phyloP scores from a whole-genome alignment of 2,329 filamentous ascomycete genomes.

The Pestalotiopsis sp. region DNA sequence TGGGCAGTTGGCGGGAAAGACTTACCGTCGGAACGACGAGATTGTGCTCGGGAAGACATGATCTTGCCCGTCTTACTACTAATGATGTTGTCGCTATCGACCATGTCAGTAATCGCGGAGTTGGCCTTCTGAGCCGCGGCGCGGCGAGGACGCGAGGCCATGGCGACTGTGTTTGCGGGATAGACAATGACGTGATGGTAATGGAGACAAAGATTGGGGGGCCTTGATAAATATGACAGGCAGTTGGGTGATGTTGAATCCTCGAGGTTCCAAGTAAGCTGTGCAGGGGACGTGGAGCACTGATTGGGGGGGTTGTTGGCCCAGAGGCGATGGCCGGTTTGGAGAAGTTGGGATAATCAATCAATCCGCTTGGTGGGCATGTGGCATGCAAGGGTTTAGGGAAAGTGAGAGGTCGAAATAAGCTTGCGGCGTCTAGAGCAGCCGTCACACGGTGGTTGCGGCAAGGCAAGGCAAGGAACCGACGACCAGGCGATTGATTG shows the following conservation, averaged over 20 bases:
- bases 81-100: constrained; percentile 46
- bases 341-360: neutral
- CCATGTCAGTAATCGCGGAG: constrained; percentile 52
- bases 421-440: constrained; percentile 26
- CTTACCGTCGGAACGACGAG: constrained; percentile 53
- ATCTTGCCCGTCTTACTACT: constrained; percentile 38
- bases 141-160: constrained; percentile 40
- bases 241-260: neutral
- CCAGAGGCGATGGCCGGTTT: neutral
- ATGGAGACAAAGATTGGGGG: neutral
- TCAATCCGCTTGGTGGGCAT: neutral
- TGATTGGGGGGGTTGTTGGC: neutral
- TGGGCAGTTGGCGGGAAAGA: constrained; percentile 43
- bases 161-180: constrained; percentile 17
- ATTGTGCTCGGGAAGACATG: constrained; percentile 50
- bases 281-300: neutral
- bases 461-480: constrained; percentile 30
- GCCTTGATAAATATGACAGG: neutral
- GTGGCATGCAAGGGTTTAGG: neutral
- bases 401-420: constrained; percentile 28
- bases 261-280: neutral
- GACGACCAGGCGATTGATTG: constrained; percentile 14
- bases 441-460: constrained; percentile 26
- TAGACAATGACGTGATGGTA: neutral
- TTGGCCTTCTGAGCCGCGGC: constrained; percentile 49